These are phyloP conservation scores for Pisolithus albus DNA, from an alignment of 768 basidiomycete genomes.

Conservation along the genomic window DNA sequence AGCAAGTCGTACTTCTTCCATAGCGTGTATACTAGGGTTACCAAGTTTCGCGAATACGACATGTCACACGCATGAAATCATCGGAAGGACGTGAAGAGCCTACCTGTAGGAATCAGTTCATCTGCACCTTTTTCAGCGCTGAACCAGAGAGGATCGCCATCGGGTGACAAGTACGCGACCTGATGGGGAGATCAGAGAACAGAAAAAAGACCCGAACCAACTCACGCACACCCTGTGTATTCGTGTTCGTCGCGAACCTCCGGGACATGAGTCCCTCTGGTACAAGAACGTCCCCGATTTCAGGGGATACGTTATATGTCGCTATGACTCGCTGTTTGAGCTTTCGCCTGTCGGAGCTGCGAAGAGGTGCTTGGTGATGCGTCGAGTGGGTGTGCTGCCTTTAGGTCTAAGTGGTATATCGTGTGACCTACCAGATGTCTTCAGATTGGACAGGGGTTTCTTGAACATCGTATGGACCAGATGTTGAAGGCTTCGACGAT, in stretches of 20 bases:
- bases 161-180: conserved; percentile 57
- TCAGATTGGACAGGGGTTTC: conserved; percentile 59
- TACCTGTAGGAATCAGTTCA: conserved; percentile 66
- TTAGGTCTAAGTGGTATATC: background rate
- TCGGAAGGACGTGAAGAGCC: background rate
- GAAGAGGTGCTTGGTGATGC: conserved; percentile 48
- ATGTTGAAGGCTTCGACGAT: no score
- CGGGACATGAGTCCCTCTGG: conserved; percentile 66
- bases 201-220: no score
- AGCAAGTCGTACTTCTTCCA: conserved; percentile 69
- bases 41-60: background rate
- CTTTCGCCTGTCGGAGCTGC: conserved; percentile 68
- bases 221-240: conserved; percentile 53
- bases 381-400: background rate
- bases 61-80: background rate
- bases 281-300: conserved; percentile 62
- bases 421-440: conserved; percentile 47
- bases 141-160: conserved; percentile 77
- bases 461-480: conserved; percentile 56
- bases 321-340: conserved; percentile 53
- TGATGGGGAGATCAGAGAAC: conserved; percentile 19
- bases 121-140: conserved; percentile 60
- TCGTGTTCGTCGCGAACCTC: conserved; percentile 59
- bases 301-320: conserved; percentile 40
- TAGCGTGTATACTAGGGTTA: conserved; percentile 71